Conservation (phyloP, 768 basidiomycete species). For the Lactarius akahatsu region DNA sequence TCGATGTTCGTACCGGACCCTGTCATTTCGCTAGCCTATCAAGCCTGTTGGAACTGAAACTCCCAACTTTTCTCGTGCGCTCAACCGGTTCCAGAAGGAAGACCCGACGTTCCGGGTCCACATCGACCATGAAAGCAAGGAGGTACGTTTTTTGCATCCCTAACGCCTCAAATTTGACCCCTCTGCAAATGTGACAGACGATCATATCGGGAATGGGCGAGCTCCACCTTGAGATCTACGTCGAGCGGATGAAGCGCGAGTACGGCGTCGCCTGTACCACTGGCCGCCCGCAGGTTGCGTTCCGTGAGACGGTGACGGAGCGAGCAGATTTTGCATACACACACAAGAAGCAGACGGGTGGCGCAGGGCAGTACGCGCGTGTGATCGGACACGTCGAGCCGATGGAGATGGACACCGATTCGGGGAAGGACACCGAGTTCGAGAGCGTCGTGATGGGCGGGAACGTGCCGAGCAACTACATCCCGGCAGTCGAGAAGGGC, state of each 20-base stretch:
- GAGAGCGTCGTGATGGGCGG: slow-evolving; percentile 89
- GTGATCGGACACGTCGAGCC: slow-evolving; percentile 91
- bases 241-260: slow-evolving; percentile 97
- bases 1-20: slow-evolving; percentile 99
- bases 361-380: slow-evolving; percentile 94
- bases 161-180: slow-evolving; percentile 5
- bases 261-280: slow-evolving; percentile 92
- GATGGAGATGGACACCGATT: slow-evolving; percentile 70
- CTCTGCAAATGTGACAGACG: slow-evolving; percentile 52
- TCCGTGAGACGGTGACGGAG: slow-evolving; percentile 90
- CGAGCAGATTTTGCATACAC: slow-evolving; percentile 83
- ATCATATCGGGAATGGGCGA: slow-evolving; percentile 99
- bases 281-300: slow-evolving; percentile 95
- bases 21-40: slow-evolving; percentile 92
- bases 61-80: slow-evolving; percentile 93
- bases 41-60: slow-evolving; percentile 91
- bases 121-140: slow-evolving; percentile 89
- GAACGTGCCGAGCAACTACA: slow-evolving; percentile 86
- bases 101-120: slow-evolving; percentile 99
- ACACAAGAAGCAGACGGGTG: slow-evolving; percentile 98
- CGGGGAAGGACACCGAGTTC: slow-evolving; percentile 81
- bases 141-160: slow-evolving; percentile 48
- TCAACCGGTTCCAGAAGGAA: slow-evolving; percentile 97
- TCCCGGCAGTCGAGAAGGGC: slow-evolving; percentile 96
- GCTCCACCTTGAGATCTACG: slow-evolving; percentile 97